phyloP scores from a whole-genome alignment of 140 eudicot genomes.

The Anethum foeniculum region DNA sequence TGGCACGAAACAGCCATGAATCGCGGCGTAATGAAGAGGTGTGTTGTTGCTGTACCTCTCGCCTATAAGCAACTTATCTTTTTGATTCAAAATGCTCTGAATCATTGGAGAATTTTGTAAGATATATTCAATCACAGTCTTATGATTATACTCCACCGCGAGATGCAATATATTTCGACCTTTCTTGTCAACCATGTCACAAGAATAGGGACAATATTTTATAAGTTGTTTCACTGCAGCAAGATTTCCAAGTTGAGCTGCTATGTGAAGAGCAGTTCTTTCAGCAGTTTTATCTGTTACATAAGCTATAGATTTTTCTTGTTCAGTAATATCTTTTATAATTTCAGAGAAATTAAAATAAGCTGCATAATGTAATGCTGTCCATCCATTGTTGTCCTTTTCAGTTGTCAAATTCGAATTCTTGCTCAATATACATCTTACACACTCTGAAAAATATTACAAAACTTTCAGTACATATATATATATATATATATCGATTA shows the following conservation, averaged over 20 bases:
- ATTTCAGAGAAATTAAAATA: background rate
- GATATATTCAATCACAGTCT: constrained; percentile 2
- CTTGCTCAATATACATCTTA: background rate
- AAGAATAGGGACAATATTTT: background rate
- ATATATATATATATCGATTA: background rate
- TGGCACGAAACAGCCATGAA: constrained; percentile 1
- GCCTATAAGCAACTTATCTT: constrained; percentile 11
- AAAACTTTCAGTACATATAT: background rate
- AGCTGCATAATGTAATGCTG: constrained; percentile 25
- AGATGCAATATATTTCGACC: constrained; percentile 28
- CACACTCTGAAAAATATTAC: background rate
- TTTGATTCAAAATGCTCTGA: constrained; percentile 20
- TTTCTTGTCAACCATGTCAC: constrained; percentile 12
- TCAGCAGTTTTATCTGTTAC: background rate
- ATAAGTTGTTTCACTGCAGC: constrained; percentile 14
- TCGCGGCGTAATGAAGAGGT: background rate
- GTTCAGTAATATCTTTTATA: background rate
- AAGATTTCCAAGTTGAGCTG: constrained; percentile 15
- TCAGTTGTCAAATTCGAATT: background rate
- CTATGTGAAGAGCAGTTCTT: constrained; percentile 23
- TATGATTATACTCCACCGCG: constrained; percentile 12
- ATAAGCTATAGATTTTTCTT: constrained; percentile 11
- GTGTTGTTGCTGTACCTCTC: background rate
- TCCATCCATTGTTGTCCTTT: constrained; percentile 17
- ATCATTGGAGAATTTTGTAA: constrained; percentile 3